Percentiles rank a stretch among this genome's conserved stretches.
Conservation (phyloP, 306 rosid species). For the Lithocarpus polystachyus region DNA sequence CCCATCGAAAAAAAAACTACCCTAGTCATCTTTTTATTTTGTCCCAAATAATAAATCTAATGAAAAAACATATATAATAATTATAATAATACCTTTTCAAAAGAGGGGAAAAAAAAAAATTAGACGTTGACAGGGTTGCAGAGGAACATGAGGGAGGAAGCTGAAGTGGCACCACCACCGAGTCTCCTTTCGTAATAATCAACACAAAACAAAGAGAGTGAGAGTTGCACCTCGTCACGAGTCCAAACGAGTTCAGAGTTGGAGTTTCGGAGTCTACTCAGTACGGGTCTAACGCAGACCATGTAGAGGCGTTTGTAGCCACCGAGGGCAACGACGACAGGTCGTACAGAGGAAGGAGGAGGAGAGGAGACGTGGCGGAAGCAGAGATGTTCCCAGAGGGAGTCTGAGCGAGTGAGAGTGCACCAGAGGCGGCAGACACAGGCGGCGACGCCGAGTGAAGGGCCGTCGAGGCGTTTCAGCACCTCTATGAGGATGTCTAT, state of each 20-base stretch:
- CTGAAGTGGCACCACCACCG: conserved; percentile 37
- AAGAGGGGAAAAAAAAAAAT: neutral
- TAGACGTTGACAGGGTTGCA: conserved; percentile 48
- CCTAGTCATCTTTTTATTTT: no score
- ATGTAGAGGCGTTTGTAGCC: conserved; percentile 85
- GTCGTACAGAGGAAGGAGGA: conserved; percentile 42
- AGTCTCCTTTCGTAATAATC: conserved; percentile 56
- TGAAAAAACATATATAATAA: neutral
- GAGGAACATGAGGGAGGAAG: conserved; percentile 62
- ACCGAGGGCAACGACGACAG: conserved; percentile 75
- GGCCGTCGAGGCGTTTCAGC: conserved; percentile 87
- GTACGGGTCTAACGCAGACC: conserved; percentile 74
- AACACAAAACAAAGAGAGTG: conserved; percentile 79
- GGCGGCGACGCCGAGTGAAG: conserved; percentile 77
- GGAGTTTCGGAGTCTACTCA: conserved; percentile 78
- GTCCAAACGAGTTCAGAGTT: conserved; percentile 58
- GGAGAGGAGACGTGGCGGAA: conserved; percentile 68
- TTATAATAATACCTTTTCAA: neutral
- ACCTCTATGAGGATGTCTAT: conserved; percentile 75
- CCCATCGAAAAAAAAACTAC: no score
- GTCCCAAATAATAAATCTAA: neutral
- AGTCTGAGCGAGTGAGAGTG: conserved; percentile 59
- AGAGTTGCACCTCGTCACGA: conserved; percentile 75
- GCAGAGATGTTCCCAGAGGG: conserved; percentile 91
- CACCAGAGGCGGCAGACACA: conserved; percentile 93